These are phyloP conservation scores for Aspergillus ochraceoroseus DNA, from an alignment of 2,329 filamentous ascomycete species.

Conservation along the genomic window DNA sequence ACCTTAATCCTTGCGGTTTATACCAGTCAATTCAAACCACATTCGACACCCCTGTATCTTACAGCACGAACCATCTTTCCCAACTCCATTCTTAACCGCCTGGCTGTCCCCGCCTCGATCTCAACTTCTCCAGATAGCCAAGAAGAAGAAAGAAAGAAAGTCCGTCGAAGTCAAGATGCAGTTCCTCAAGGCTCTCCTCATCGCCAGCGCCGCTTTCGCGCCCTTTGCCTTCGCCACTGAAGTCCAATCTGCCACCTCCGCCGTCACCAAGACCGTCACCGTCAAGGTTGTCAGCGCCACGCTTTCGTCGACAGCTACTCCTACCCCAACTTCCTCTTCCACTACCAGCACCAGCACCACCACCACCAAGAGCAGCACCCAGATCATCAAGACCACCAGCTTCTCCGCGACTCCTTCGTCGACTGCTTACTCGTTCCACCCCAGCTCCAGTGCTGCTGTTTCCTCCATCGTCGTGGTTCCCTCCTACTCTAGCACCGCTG, in stretches of 20 bases:
- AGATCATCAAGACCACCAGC: conserved; percentile 8
- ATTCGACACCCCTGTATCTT: too few species aligned
- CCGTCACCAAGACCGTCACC: conserved; percentile 28
- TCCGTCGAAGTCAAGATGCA: conserved; percentile 27
- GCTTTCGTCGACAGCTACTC: conserved; percentile 11
- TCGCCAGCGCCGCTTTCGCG: conserved; percentile 27
- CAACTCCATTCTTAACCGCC: too few species aligned
- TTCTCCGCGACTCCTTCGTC: conserved; percentile 16
- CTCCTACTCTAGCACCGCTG: conserved; percentile 3
- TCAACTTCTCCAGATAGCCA: neutral
- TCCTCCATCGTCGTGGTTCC: conserved; percentile 5
- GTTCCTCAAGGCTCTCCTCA: conserved; percentile 32
- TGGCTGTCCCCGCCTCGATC: too few species aligned
- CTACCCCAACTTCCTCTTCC: conserved; percentile 16
- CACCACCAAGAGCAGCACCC: conserved; percentile 7
- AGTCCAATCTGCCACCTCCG: conserved; percentile 17
- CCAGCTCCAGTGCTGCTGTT: conserved; percentile 11
- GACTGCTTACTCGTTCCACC: too few species aligned
- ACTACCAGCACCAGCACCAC: conserved; percentile 13
- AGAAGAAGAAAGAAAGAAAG: neutral
- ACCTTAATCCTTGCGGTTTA: conserved; percentile 2
- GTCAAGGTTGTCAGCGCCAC: conserved; percentile 22
- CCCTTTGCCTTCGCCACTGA: conserved; percentile 29
- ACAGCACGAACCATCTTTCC: neutral
- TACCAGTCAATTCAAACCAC: neutral